Conservation (phyloP, 805 yeast genomes). For the Tetrapisispora pingtungensis region DNA sequence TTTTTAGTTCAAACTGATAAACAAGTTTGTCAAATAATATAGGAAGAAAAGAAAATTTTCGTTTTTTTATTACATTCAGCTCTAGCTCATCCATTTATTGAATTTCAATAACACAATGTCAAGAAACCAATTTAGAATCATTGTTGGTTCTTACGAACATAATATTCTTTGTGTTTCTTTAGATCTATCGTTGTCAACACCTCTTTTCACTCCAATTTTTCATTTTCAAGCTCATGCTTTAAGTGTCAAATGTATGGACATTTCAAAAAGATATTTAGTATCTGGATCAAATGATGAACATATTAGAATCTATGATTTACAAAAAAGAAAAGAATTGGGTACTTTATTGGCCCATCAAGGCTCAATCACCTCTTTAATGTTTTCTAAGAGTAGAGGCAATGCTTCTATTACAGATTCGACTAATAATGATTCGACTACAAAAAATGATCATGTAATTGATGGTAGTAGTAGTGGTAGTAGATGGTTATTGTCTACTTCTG, state of each 20-base stretch:
- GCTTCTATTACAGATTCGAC: conserved; percentile 10
- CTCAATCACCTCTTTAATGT: conserved; percentile 65
- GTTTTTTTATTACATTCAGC: no score
- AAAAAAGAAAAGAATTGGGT: conserved; percentile 88
- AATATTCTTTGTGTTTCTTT: conserved; percentile 76
- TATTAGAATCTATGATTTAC: conserved; percentile 86
- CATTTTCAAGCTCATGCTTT: conserved; percentile 92
- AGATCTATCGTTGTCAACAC: conserved; percentile 40
- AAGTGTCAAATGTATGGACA: conserved; percentile 76
- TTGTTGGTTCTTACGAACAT: conserved; percentile 95
- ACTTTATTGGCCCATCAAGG: conserved; percentile 85
- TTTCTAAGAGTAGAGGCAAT: conserved; percentile 44
- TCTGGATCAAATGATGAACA: conserved; percentile 96
- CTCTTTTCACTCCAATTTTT: conserved; percentile 84
- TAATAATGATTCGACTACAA: conserved; percentile 1
- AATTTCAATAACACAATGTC: no score
- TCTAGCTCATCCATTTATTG: no score
- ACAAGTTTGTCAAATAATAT: no score
- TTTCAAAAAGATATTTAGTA: conserved; percentile 74
- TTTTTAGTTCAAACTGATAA: no score
- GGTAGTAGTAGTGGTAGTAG: conserved; percentile 29
- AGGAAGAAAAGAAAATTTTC: no score
- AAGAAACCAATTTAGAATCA: conserved; percentile 52
- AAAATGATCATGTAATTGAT: conserved; percentile 29
- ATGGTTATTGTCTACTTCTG: conserved; percentile 87